Conservation (phyloP, 345 rosid species). For the Bretschneidera sinensis region DNA sequence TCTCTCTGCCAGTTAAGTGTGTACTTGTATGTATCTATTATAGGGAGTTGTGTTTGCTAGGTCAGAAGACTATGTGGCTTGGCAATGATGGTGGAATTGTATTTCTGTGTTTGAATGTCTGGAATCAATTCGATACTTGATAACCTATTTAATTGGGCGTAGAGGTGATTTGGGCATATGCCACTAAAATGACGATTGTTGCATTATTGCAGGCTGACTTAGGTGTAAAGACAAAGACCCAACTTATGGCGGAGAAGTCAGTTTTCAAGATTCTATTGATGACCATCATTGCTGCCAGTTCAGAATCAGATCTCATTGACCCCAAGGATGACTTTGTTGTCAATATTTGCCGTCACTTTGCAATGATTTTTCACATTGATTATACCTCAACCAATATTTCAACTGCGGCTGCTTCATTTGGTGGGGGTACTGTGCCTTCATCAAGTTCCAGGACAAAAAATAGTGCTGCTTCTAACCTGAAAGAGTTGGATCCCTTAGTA, state of each 20-base stretch:
- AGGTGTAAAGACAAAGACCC: conserved; percentile 99
- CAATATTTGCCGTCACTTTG: conserved; percentile 90
- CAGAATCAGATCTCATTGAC: conserved; percentile 73
- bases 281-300: conserved; percentile 82
- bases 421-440: conserved; percentile 51
- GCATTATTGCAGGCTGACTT: conserved; percentile 71
- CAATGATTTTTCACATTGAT: conserved; percentile 76
- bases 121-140: background rate
- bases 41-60: too few species aligned
- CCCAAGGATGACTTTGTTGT: conserved; percentile 76
- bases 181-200: background rate
- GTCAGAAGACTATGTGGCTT: background rate
- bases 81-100: background rate
- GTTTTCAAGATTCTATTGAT: conserved; percentile 86
- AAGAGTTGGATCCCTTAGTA: conserved; percentile 87
- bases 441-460: conserved; percentile 65
- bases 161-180: background rate
- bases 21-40: too few species aligned
- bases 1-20: too few species aligned
- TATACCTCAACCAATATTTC: conserved; percentile 52
- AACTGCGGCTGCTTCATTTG: conserved; percentile 37
- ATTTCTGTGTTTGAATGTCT: too few species aligned
- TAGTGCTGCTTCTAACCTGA: conserved; percentile 54
- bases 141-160: background rate
- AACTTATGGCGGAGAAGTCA: conserved; percentile 96